Evolutionary conservation across 2,329 filamentous ascomycete species (phyloP).

Genomic region (Colletotrichum sp.): DNA sequence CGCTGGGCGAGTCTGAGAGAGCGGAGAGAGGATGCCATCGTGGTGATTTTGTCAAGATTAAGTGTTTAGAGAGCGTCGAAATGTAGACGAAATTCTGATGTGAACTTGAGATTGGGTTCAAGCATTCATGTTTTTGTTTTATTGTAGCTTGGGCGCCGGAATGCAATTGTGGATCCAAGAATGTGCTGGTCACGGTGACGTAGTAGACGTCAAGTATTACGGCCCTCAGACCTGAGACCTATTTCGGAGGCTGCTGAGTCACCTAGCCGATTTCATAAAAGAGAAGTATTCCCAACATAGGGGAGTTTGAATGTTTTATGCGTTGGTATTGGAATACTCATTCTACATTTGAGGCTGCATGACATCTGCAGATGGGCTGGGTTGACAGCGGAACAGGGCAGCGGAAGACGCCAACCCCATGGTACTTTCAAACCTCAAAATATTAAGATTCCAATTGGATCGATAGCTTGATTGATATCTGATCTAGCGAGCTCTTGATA

Average conservation of each 20-base stretch:
- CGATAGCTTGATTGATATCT: neutral
- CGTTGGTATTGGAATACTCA: neutral
- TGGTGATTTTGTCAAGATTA: neutral
- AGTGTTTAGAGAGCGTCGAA: neutral
- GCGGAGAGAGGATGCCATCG: slow-evolving; percentile 1
- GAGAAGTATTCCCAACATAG: fast-evolving
- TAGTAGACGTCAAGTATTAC: neutral
- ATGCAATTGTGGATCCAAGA: neutral
- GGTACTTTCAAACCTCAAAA: neutral
- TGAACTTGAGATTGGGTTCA: neutral
- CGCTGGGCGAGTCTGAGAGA: slow-evolving; percentile 3
- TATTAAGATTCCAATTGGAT: neutral
- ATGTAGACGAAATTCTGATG: neutral
- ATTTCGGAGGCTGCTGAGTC: neutral
- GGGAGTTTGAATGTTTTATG: neutral
- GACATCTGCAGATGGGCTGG: neutral
- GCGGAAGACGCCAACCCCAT: neutral
- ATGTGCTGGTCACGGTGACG: neutral
- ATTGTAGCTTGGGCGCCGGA: neutral
- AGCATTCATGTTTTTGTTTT: neutral
- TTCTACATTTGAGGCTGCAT: neutral
- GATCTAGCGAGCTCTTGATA: neutral
- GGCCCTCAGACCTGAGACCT: neutral
- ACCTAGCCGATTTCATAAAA: neutral
- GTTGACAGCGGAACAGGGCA: neutral